A percentile compares a stretch with the other conserved stretches of the same genome.
phyloP scores from a whole-genome alignment of 2,329 filamentous ascomycete genomes.

The Furcasterigmium sp. region DNA sequence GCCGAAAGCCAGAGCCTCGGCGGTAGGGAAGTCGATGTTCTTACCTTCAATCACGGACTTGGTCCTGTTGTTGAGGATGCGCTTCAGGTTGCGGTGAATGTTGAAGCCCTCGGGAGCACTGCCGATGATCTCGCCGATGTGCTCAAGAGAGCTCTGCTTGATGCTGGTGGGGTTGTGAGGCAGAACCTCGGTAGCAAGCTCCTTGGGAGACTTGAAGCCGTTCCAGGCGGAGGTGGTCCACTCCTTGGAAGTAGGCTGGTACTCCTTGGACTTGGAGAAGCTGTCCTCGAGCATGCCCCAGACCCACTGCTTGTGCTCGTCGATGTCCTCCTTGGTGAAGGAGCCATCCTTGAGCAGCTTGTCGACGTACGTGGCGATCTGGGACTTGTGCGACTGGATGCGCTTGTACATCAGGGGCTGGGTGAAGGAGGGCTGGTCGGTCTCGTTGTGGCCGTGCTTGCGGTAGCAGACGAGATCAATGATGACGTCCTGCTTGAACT shows the following conservation, averaged over 20 bases:
- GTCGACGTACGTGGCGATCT: slow-evolving; percentile 87
- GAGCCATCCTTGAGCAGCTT: slow-evolving; percentile 88
- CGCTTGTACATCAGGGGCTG: slow-evolving; percentile 99
- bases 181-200: slow-evolving; percentile 88
- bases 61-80: slow-evolving; percentile 82
- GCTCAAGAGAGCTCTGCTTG: slow-evolving; percentile 64
- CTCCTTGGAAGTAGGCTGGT: slow-evolving; percentile 92
- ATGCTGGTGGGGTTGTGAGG: slow-evolving; percentile 87
- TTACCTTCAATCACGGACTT: slow-evolving; percentile 91
- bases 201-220: slow-evolving; percentile 98
- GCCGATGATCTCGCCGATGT: slow-evolving; percentile 79
- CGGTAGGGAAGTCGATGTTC: slow-evolving; percentile 96
- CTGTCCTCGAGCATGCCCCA: slow-evolving; percentile 99
- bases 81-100: slow-evolving; percentile 92
- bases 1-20: slow-evolving; percentile 92
- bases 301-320: slow-evolving; percentile 99
- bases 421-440: slow-evolving; percentile 98
- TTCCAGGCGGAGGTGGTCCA: slow-evolving; percentile 99
- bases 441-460: slow-evolving; percentile 99
- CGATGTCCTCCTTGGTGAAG: slow-evolving; percentile 95
- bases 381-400: slow-evolving; percentile 76
- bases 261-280: slow-evolving; percentile 95
- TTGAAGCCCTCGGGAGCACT: slow-evolving; percentile 78
- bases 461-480: slow-evolving; percentile 98
- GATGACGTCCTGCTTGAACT: slow-evolving; percentile 98